Conservation (phyloP, 805 yeast species). For the Clavispora phyllophila region DNA sequence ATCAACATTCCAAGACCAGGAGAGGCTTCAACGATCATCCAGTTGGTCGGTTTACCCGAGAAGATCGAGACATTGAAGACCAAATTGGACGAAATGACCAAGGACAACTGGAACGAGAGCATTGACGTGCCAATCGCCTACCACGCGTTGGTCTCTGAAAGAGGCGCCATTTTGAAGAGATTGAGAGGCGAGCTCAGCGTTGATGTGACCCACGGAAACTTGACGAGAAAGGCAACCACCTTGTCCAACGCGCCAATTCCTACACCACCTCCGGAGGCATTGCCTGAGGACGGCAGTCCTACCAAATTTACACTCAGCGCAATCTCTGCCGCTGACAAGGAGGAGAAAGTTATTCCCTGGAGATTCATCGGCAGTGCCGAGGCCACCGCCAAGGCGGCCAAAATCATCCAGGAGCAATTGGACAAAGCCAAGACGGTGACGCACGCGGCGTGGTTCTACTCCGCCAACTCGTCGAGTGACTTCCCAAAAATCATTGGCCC, state of each 20-base stretch:
- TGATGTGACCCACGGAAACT: slow-evolving; percentile 55
- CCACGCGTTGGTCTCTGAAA: slow-evolving; percentile 60
- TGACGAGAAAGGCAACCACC: slow-evolving; percentile 45
- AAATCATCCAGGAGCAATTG: slow-evolving; percentile 46
- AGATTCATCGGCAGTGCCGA: slow-evolving; percentile 53
- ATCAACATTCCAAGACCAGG: slow-evolving; percentile 63
- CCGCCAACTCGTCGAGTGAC: slow-evolving; percentile 39
- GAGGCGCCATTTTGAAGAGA: slow-evolving; percentile 57
- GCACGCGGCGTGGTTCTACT: slow-evolving; percentile 58
- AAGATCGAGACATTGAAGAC: slow-evolving; percentile 58
- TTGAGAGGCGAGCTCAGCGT: slow-evolving; percentile 50
- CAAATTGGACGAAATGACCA: slow-evolving; percentile 55
- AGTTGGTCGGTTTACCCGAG: slow-evolving; percentile 62
- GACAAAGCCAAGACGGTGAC: slow-evolving; percentile 42
- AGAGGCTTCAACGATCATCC: slow-evolving; percentile 46
- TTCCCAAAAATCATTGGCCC: slow-evolving; percentile 73
- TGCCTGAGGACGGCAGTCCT: slow-evolving; percentile 32
- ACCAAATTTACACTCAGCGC: slow-evolving; percentile 43
- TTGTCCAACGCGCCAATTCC: slow-evolving; percentile 40
- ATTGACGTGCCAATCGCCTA: slow-evolving; percentile 52
- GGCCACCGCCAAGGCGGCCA: slow-evolving; percentile 48
- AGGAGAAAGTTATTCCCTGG: slow-evolving; percentile 52
- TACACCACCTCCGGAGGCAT: slow-evolving; percentile 44
- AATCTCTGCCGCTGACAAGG: slow-evolving; percentile 13
- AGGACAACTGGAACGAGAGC: slow-evolving; percentile 51